Percentiles rank a stretch among this genome's conserved stretches.
Evolutionary conservation across 495 filamentous ascomycete genomes (phyloP).

Genomic region (Aspergillus carlsbadensis): DNA sequence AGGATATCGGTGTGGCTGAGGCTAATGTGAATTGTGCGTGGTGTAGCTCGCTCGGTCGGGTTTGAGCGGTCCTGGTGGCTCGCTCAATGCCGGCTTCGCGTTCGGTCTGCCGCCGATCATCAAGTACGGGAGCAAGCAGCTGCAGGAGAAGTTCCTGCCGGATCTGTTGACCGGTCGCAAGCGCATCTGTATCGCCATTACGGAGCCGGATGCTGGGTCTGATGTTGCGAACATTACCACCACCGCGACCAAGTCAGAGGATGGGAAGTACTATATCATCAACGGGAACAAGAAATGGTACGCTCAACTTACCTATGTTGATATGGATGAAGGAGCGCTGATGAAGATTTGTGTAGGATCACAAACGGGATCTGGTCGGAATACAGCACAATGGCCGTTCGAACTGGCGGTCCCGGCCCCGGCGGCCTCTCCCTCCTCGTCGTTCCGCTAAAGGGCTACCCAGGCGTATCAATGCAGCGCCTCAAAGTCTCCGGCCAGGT

Average conservation of each 20-base stretch:
- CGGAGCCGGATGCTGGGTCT: slow-evolving; percentile 69
- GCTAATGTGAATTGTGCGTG: not conserved
- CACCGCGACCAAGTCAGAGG: slow-evolving; percentile 59
- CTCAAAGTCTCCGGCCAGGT: slow-evolving; percentile 60
- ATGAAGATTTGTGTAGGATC: slow-evolving; percentile 45
- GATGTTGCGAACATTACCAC: slow-evolving; percentile 72
- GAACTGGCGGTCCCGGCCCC: slow-evolving; percentile 67
- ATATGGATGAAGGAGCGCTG: not conserved
- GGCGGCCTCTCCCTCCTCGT: slow-evolving; percentile 63
- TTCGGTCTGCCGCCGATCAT: slow-evolving; percentile 70
- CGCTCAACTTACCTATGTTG: not conserved
- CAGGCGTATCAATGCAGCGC: slow-evolving; percentile 65
- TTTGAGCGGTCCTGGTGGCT: slow-evolving; percentile 56
- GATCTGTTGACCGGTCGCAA: slow-evolving; percentile 65
- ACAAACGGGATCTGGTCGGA: slow-evolving; percentile 78
- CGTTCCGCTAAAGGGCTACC: slow-evolving; percentile 61
- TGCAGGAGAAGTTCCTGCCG: slow-evolving; percentile 64
- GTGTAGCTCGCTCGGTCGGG: slow-evolving; percentile 61
- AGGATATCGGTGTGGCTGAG: not conserved
- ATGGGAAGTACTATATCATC: slow-evolving; percentile 67
- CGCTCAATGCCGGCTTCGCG: slow-evolving; percentile 65
- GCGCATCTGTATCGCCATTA: slow-evolving; percentile 73
- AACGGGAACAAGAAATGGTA: slow-evolving; percentile 81
- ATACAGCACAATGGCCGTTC: slow-evolving; percentile 70
- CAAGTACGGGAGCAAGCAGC: slow-evolving; percentile 59